Percentiles rank a stretch among this genome's conserved stretches.
phyloP scores from a whole-genome alignment of 345 rosid species.

The Salix suchowensis region DNA sequence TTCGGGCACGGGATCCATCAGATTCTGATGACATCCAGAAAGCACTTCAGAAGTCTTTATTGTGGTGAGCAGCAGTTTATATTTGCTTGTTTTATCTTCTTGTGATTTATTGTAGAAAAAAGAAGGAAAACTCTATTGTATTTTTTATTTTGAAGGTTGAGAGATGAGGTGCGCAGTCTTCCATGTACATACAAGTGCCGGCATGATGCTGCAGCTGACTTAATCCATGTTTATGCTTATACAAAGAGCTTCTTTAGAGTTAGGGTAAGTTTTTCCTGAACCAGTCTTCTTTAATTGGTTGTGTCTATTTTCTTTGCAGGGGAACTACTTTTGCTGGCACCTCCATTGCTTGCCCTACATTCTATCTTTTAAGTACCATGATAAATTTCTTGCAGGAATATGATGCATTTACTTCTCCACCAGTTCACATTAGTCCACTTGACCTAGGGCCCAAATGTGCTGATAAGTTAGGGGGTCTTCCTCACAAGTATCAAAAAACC shows the following conservation, averaged over 20 bases:
- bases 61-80: conserved; percentile 64
- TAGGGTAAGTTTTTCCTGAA: conserved; percentile 44
- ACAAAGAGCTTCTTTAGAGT: conserved; percentile 78
- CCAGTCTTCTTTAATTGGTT: not conserved
- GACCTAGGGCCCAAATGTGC: conserved; percentile 86
- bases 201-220: conserved; percentile 98
- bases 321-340: not conserved
- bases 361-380: conserved; percentile 13
- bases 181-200: conserved; percentile 91
- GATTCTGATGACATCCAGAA: conserved; percentile 52
- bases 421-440: conserved; percentile 84
- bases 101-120: not conserved
- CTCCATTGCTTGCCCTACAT: not conserved
- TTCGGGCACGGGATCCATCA: conserved; percentile 66
- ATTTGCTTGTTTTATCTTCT: not conserved
- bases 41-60: conserved; percentile 77
- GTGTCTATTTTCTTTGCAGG: not conserved
- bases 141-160: conserved; percentile 56
- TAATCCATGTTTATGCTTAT: conserved; percentile 87
- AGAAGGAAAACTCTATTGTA: not conserved
- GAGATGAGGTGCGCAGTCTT: conserved; percentile 84
- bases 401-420: conserved; percentile 68
- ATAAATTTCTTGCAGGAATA: conserved; percentile 55
- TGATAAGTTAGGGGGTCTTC: conserved; percentile 62
- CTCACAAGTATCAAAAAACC: conserved; percentile 73